Evolutionary conservation across 192 early-diverging fungal genomes (phyloP), one percentile per base, ranked within the genome.

Genomic region (Coemansia sp.): DNA sequence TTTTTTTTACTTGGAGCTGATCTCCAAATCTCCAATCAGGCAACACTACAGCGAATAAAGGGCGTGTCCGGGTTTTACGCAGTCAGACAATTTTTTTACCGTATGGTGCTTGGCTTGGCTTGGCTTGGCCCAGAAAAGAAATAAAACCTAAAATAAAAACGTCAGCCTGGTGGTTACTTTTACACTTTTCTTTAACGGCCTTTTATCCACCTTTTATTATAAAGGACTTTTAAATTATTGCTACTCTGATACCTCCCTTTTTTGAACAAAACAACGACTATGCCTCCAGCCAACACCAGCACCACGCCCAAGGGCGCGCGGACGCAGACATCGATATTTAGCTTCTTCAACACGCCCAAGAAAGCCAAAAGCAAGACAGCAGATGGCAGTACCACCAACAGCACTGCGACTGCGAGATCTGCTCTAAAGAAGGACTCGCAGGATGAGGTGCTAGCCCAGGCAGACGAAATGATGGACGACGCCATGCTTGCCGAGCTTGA

Each of bases 321-420:
- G 11, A 74, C 64, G 32, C 77, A 80, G 42, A 62, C 71, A 5
- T 71, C 68, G 10, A 59, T 80, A 35, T 68, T 74, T 42, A 80
- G 69, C 68, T 80, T 80, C 55, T 80, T 80, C 28, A 24, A 48
- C 13, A 74, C 77, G 1, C 71, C 74, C 36, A 32, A 65, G 25
- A 74, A 68, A 25, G 65, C 55, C 48, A 27, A 56, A 16, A 47
- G 8, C 39, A 9, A 42, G 39, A 16, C 39, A 42, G 39, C 39
- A 2, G 39, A 9, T 34, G 5, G 32, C 32, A 34, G 32, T 9
- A 34, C 5, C 32, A 6, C 32, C 9, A 36, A 6, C 49, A n/a
- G n/a, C n/a, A n/a, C 35, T 16, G 30, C 20, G 7, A 24, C 49
- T 19, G 16, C 27, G 22, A 49, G 8, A 6, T 16, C 49, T 23